Evolutionary conservation across 495 filamentous ascomycete genomes (phyloP), one percentile per base, ranked within the genome.

Genomic region (Lasiosphaeria miniovina): DNA sequence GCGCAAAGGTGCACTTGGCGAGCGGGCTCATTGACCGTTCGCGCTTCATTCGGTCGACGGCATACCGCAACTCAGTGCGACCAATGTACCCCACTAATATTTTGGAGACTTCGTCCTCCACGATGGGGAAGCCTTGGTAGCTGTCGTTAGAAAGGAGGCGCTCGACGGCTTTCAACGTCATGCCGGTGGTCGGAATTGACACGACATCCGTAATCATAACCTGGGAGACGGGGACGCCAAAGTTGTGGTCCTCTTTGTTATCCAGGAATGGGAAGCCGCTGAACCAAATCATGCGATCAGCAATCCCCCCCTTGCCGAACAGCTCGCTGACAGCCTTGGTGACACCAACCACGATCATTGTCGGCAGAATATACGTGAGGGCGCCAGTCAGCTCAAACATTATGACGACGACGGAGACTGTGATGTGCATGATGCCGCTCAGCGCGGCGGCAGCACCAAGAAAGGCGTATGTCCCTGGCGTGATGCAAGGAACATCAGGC

Each of bases 201-300:
- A 84, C 79, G 10, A 96, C 80, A 59, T 91, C 86, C 14, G 82
- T 82, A 1, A 90, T 96, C 94, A 97, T 98, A 59, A 90, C 90
- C 61, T 90, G 85, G 4, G 91, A 96, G 35, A 98, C 93, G 0
- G 94, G 90, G 3, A 98, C 94, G 40, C 93, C 93, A 72, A 98
- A 97, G 52, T 91, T 91, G 71, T 98, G 94, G 54, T 98, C 95
- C 75, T 98, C 95, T 71, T 98, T 98, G 74, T 91, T 96, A 74
- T 98, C 94, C 4, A 98, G 82, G 78, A 96, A 98, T 0, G 94
- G 94, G 68, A 98, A 97, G 15, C 94, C 94, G 68, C 90, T 98
- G 79, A 97, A 96, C 93, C 92, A 98, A 61, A 98, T 98, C 90
- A 96, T 96, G 61, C 94, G 88, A 72, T 98, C 94, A 11, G 94